These are phyloP conservation scores for Fraxinus velutina DNA, from an alignment of 305 asterid genomes.

Conservation along the genomic window DNA sequence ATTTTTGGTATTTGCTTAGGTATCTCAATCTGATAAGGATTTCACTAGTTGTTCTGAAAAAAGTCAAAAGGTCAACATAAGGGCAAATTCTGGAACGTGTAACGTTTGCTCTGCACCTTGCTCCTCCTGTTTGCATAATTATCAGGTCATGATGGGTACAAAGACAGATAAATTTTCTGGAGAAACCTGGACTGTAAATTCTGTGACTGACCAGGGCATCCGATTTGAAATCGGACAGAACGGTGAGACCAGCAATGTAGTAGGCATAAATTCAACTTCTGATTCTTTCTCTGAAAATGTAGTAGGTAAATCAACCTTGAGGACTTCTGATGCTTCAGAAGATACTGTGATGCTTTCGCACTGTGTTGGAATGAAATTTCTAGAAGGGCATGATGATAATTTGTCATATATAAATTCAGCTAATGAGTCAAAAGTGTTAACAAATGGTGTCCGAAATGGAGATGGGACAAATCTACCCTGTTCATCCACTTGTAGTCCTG, in stretches of 20 bases:
- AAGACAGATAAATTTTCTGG: constrained; percentile 55
- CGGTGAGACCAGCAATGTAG: constrained; percentile 44
- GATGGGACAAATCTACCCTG: constrained; percentile 23
- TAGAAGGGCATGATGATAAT: constrained; percentile 56
- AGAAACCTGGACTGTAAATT: constrained; percentile 50
- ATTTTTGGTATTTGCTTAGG: constrained; percentile 35
- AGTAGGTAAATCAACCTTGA: constrained; percentile 43
- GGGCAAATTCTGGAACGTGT: constrained; percentile 53
- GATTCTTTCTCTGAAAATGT: constrained; percentile 56
- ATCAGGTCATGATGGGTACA: constrained; percentile 49
- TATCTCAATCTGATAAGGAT: constrained; percentile 36
- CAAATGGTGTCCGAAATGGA: constrained; percentile 14
- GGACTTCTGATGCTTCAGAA: constrained; percentile 49
- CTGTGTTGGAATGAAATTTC: constrained; percentile 39
- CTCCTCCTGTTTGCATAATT: constrained; percentile 58
- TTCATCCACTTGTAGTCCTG: constrained; percentile 1
- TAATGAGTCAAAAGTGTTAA: constrained; percentile 33
- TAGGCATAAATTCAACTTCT: constrained; percentile 44
- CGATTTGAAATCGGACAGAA: constrained; percentile 40
- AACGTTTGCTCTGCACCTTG: constrained; percentile 65
- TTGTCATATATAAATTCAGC: constrained; percentile 49
- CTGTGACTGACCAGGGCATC: constrained; percentile 25
- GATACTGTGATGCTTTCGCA: constrained; percentile 45
- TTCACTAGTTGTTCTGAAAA: constrained; percentile 28
- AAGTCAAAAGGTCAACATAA: constrained; percentile 34